Base-by-base conservation (phyloP, 192 early-diverging fungal species). In the Spinellus fusiger region DNA sequence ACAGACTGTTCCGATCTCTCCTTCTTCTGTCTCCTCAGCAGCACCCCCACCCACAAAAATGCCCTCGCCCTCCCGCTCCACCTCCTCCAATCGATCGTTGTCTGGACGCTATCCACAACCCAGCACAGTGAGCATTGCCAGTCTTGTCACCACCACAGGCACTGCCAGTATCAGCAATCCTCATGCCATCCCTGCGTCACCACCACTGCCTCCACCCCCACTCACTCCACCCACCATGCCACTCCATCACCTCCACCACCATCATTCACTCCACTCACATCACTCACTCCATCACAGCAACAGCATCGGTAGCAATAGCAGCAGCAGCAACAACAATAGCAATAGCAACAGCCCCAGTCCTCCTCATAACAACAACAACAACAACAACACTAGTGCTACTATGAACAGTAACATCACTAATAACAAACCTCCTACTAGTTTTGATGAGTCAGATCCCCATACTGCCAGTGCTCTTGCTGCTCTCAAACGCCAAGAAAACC, bases 401-500 rank as follows among this genome's bases (percentile, higher is more conserved):
- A 9, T 9, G 7, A 37, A 13, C 35, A 5, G 13, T 13, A 37
- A 13, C 35, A 37, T 9, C 5, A 37, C 5, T 3, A 44, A 44
- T 18, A 3, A 10, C 40, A 44, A n/a, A 16, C 53, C 54, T 18
- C 26, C 62, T 27, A 4, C 26, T 35, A 4, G 61, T 25, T 74
- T 74, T 29, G 72, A 74, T 38, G 59, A 65, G 32, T 61, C 50
- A 46, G 72, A 74, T 49, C 62, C 72, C 5, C 64, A 62, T 46
- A 74, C 72, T 27, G 72, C 72, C 15, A 53, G 54, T 57, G 66
- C 66, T 16, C 49, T 74, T 4, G 72, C 63, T 16, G 66, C 66
- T 13, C 40, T 74, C 18, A 74, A 74, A 40, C 50, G 54, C 23
- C 66, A 74, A 48, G 66, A 74, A 40, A 74, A 74, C 25, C 46